A percentile compares a stretch with the other conserved stretches of the same genome.
Conservation (phyloP, 306 rosid genomes). For the Corylus americana region DNA sequence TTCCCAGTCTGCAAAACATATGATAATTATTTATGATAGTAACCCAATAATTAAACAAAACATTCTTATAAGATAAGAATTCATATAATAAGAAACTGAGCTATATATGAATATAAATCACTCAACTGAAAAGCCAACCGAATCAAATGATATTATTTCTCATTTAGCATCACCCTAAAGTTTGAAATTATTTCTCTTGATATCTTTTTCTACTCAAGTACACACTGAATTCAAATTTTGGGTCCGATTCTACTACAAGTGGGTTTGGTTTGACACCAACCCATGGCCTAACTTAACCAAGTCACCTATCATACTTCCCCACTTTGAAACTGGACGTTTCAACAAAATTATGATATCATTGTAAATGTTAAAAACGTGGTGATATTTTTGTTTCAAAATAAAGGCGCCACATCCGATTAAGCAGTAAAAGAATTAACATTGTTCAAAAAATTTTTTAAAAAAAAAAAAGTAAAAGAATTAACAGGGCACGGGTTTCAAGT, state of each 20-base stretch:
- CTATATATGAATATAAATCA: not conserved
- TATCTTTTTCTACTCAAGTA: not conserved
- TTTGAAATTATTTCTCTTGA: not conserved
- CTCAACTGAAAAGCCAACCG: slow-evolving; percentile 1
- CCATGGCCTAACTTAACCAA: not conserved
- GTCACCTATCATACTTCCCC: not conserved
- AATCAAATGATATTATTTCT: not conserved
- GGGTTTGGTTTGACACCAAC: not conserved
- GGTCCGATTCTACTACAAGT: not conserved
- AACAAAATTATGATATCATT: not conserved
- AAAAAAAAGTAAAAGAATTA: not conserved
- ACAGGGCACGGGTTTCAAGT: not conserved
- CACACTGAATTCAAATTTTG: not conserved
- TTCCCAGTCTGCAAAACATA: slow-evolving; percentile 70
- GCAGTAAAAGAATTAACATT: not conserved
- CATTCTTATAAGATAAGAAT: not conserved
- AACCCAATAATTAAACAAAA: not conserved
- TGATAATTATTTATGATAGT: not conserved
- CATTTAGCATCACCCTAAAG: no score
- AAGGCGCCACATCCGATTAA: not conserved
- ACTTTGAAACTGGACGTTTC: not conserved
- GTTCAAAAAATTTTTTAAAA: no score
- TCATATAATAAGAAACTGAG: not conserved
- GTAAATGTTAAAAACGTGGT: not conserved
- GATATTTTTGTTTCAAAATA: not conserved